These are phyloP conservation scores for Arthrinium puccinioides DNA, from an alignment of 2,329 filamentous ascomycete genomes.

Conservation along the genomic window DNA sequence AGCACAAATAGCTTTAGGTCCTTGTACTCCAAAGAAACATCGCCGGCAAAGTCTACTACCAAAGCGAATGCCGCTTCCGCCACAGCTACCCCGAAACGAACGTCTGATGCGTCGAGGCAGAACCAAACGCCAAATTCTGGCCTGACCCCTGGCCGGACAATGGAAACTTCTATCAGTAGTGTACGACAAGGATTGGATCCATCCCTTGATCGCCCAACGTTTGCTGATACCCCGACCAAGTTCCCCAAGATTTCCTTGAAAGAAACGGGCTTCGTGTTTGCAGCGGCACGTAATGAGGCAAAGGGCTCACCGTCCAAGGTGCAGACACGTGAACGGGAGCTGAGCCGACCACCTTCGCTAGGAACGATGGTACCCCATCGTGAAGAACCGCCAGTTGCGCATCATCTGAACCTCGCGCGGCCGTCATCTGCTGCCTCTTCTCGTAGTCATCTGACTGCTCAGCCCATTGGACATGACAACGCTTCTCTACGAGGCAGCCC, in stretches of 20 bases:
- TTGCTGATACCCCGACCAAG: conserved; percentile 7
- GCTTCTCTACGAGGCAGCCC: neutral
- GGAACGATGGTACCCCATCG: conserved; percentile 30
- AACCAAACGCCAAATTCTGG: too few species aligned
- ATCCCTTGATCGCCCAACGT: neutral
- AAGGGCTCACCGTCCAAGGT: conserved; percentile 7
- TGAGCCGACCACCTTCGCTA: conserved; percentile 20
- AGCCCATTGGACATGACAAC: conserved; percentile 2
- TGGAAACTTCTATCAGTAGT: neutral
- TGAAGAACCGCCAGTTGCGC: conserved; percentile 30
- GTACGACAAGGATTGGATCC: neutral
- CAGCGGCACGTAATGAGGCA: conserved; percentile 12
- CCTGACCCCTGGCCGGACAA: too few species aligned
- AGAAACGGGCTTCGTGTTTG: conserved; percentile 9
- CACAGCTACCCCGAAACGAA: conserved; percentile 4
- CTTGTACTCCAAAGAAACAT: conserved; percentile 14
- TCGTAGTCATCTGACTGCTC: neutral
- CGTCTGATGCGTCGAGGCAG: too few species aligned
- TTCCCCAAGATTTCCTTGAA: conserved; percentile 9
- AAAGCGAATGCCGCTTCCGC: neutral
- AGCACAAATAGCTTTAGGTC: conserved; percentile 15
- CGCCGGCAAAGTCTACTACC: conserved; percentile 7
- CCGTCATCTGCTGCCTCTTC: conserved; percentile 23
- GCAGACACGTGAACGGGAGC: conserved; percentile 9
- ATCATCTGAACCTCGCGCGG: conserved; percentile 27